Conservation (phyloP, 768 basidiomycete genomes). For the Sistotremastrum suecicum region DNA sequence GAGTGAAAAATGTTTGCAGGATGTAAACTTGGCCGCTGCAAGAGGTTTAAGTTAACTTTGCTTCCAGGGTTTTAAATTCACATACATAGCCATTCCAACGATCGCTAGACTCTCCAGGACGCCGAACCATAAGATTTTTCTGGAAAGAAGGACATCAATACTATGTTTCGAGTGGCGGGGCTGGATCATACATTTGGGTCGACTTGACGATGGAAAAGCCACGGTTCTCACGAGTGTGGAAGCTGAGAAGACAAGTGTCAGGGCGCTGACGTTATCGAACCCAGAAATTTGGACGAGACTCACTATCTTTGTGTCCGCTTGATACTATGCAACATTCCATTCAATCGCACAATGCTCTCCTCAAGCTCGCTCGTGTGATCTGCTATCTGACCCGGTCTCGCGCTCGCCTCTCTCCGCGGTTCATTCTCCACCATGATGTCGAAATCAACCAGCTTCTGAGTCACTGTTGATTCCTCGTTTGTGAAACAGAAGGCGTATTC, state of each 20-base stretch:
- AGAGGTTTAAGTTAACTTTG: slow-evolving; percentile 4
- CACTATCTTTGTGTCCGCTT: slow-evolving; percentile 91
- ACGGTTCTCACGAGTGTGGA: slow-evolving; percentile 87
- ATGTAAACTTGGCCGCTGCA: slow-evolving; percentile 78
- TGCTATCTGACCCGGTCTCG: slow-evolving; percentile 73
- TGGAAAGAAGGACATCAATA: slow-evolving; percentile 15
- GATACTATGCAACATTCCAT: slow-evolving; percentile 74
- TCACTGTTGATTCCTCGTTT: slow-evolving; percentile 91
- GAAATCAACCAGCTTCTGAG: slow-evolving; percentile 89
- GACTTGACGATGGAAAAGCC: slow-evolving; percentile 89
- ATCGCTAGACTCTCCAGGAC: slow-evolving; percentile 67
- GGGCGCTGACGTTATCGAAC: background rate
- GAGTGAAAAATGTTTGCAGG: slow-evolving; percentile 94
- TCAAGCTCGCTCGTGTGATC: slow-evolving; percentile 91
- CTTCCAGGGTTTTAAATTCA: background rate
- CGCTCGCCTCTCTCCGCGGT: slow-evolving; percentile 78
- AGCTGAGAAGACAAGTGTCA: slow-evolving; percentile 31
- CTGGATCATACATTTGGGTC: slow-evolving; percentile 55
- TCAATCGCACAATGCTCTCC: slow-evolving; percentile 89
- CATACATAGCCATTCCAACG: slow-evolving; percentile 80
- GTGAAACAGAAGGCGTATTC: slow-evolving; percentile 96
- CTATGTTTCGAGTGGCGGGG: background rate
- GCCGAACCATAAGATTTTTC: slow-evolving; percentile 90
- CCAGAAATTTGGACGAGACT: slow-evolving; percentile 18
- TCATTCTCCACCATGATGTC: slow-evolving; percentile 99